A percentile compares a stretch with the other conserved stretches of the same genome.
Conservation (phyloP, 2,329 filamentous ascomycete genomes). For the Arthroderma uncinatum region DNA sequence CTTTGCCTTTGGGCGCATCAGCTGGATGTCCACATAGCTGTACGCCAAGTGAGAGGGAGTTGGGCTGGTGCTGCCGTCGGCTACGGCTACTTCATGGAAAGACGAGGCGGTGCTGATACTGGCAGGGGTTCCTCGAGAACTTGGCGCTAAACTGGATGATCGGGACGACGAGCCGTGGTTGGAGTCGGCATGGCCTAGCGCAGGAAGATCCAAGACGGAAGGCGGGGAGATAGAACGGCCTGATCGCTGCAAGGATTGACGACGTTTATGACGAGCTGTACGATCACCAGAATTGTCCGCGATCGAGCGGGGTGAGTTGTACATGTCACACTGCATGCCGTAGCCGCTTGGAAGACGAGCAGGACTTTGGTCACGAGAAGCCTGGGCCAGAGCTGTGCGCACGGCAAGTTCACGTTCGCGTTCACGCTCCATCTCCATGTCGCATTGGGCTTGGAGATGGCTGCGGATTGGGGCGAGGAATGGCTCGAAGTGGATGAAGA, state of each 20-base stretch:
- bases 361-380: conserved; percentile 3
- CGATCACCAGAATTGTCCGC: conserved; percentile 24
- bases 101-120: conserved; percentile 30
- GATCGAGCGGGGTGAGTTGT: conserved; percentile 22
- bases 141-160: conserved; percentile 33
- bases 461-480: conserved; percentile 76
- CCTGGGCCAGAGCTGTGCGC: conserved; percentile 2
- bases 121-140: conserved; percentile 34
- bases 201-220: conserved; percentile 35
- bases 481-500: conserved; percentile 74
- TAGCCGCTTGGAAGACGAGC: conserved; percentile 7
- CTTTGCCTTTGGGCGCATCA: conserved; percentile 23
- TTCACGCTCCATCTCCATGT: conserved; percentile 10
- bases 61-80: conserved; percentile 26
- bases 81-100: conserved; percentile 27
- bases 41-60: conserved; percentile 23
- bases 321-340: conserved; percentile 12
- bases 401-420: conserved; percentile 8
- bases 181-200: conserved; percentile 32
- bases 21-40: conserved; percentile 25
- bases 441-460: conserved; percentile 9
- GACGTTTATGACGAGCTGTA: conserved; percentile 28
- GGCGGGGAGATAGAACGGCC: conserved; percentile 34
- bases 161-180: conserved; percentile 31
- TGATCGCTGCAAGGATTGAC: conserved; percentile 28